Evolutionary conservation across 768 basidiomycete species (phyloP).

Genomic region (Mycena galericulata): DNA sequence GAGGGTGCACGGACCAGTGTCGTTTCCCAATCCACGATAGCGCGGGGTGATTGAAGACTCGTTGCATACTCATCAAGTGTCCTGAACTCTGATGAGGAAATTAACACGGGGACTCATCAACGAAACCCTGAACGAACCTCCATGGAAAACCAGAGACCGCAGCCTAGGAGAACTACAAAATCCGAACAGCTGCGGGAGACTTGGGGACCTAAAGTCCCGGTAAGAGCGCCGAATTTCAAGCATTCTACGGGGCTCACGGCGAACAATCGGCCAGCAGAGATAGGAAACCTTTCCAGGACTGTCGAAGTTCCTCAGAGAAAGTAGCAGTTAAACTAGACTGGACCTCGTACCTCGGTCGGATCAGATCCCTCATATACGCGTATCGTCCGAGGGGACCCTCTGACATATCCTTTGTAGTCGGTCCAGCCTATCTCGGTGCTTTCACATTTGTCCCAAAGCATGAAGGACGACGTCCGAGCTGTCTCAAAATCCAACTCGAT

Average conservation of each 20-base stretch:
- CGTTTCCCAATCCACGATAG: conserved; percentile 3
- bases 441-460: background rate
- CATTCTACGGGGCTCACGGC: background rate
- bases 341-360: background rate
- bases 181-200: conserved; percentile 18
- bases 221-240: background rate
- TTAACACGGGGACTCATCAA: background rate
- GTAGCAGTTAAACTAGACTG: background rate
- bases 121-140: background rate
- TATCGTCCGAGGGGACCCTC: background rate
- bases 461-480: background rate
- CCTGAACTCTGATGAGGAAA: background rate
- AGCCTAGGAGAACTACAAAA: background rate
- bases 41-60: background rate
- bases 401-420: background rate
- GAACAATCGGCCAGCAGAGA: background rate
- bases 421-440: background rate
- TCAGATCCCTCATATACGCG: background rate
- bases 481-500: background rate
- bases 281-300: background rate
- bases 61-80: background rate
- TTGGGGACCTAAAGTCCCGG: background rate
- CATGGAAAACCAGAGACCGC: background rate
- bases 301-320: no score
- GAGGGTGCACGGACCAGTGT: background rate